Percentiles rank a stretch among this genome's conserved stretches.
Evolutionary conservation across 2,329 filamentous ascomycete genomes (phyloP).

Genomic region (Hyphodiscus sp.): DNA sequence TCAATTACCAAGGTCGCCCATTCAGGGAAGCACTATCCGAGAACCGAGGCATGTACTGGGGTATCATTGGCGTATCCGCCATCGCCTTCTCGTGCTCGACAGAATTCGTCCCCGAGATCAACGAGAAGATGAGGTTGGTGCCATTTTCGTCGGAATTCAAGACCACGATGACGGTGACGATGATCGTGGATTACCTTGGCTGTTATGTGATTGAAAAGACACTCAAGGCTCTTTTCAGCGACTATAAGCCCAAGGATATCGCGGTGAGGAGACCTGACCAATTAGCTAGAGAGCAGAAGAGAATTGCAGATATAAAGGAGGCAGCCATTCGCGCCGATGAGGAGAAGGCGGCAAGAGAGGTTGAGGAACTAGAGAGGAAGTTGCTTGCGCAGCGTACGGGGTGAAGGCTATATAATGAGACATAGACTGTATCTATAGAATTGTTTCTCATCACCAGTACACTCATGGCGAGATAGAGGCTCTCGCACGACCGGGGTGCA

Average conservation of each 20-base stretch:
- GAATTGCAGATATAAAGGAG: conserved; percentile 54
- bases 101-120: conserved; percentile 92
- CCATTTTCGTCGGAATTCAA: conserved; percentile 89
- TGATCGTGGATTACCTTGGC: conserved; percentile 79
- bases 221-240: conserved; percentile 80
- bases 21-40: conserved; percentile 87
- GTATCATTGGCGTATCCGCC: conserved; percentile 79
- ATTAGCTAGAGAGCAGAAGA: conserved; percentile 64
- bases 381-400: conserved; percentile 25
- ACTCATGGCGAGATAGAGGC: background rate
- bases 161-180: conserved; percentile 71
- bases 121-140: conserved; percentile 86
- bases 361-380: conserved; percentile 52
- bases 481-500: background rate
- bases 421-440: conserved; percentile 12
- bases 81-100: conserved; percentile 93
- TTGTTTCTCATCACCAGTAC: background rate
- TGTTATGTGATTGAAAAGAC: conserved; percentile 85
- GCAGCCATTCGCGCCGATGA: conserved; percentile 43
- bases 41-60: conserved; percentile 97
- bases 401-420: conserved; percentile 5
- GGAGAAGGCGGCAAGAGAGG: conserved; percentile 45
- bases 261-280: conserved; percentile 82
- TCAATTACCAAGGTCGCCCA: conserved; percentile 97
- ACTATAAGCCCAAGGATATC: conserved; percentile 91